Percentiles rank a stretch among this genome's conserved stretches.
phyloP scores from a whole-genome alignment of 768 basidiomycete species.

The Suillus variegatus region DNA sequence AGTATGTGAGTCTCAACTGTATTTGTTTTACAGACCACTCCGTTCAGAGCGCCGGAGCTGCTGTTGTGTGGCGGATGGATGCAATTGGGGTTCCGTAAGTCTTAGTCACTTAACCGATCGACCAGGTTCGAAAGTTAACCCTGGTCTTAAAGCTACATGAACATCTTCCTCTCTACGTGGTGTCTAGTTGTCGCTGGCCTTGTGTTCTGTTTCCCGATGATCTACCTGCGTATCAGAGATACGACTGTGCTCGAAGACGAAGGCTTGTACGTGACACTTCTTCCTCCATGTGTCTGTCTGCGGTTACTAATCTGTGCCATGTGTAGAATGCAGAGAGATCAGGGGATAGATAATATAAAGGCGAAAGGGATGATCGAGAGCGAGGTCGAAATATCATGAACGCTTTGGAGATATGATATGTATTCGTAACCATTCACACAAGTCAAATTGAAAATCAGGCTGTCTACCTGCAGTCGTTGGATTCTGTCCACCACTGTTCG shows the following conservation, averaged over 20 bases:
- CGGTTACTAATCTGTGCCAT: background rate
- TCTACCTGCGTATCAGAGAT: conserved; percentile 64
- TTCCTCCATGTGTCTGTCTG: background rate
- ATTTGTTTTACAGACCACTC: conserved; percentile 53
- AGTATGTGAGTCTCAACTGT: background rate
- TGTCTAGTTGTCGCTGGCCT: conserved; percentile 62
- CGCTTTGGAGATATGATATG: background rate
- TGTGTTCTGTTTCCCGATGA: conserved; percentile 70
- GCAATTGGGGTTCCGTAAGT: conserved; percentile 63
- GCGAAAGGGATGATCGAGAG: background rate
- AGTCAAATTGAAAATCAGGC: background rate
- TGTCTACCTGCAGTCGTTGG: background rate
- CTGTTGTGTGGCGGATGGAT: conserved; percentile 71
- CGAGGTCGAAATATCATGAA: background rate
- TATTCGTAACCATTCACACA: background rate
- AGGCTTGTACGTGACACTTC: conserved; percentile 42
- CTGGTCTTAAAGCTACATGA: conserved; percentile 49
- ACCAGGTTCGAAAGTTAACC: conserved; percentile 2
- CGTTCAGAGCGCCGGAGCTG: conserved; percentile 73
- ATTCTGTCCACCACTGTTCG: background rate
- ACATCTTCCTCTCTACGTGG: conserved; percentile 75
- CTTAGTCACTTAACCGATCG: background rate
- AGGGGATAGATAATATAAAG: background rate
- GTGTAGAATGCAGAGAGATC: conserved; percentile 2
- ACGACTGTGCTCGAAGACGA: conserved; percentile 57